Percentiles rank a stretch among this genome's conserved stretches.
These are phyloP conservation scores for Suaeda aralocaspica DNA, from an alignment of 148 eudicot genomes.

Conservation along the genomic window DNA sequence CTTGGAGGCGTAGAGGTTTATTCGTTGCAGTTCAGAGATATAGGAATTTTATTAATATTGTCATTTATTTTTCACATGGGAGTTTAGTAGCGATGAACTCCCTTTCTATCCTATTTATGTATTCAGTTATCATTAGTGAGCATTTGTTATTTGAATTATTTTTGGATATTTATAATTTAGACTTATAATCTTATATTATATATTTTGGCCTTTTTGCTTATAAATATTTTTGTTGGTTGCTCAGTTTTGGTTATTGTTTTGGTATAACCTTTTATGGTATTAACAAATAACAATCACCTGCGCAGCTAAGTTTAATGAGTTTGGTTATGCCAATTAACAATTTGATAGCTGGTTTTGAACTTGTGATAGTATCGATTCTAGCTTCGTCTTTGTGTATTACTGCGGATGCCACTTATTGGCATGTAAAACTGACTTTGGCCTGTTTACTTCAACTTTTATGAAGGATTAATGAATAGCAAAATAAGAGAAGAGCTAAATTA, in stretches of 20 bases:
- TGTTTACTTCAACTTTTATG: too few relatives aligned
- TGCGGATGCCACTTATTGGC: too few relatives aligned
- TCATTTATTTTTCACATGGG: constrained; percentile 13
- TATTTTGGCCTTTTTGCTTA: not conserved
- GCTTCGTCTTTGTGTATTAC: too few relatives aligned
- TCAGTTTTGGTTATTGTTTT: not conserved
- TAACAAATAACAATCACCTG: too few relatives aligned
- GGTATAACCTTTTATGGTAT: too few relatives aligned
- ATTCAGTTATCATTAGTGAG: constrained; percentile 5
- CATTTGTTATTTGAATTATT: constrained; percentile 11
- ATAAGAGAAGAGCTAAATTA: too few relatives aligned
- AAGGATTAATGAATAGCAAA: too few relatives aligned
- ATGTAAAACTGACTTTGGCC: too few relatives aligned
- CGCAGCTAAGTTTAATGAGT: too few relatives aligned
- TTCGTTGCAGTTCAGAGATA: constrained; percentile 10
- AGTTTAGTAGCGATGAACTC: not conserved
- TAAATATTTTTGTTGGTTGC: not conserved
- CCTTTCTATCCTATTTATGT: constrained; percentile 7
- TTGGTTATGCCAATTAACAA: not conserved
- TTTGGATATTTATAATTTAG: constrained; percentile 13
- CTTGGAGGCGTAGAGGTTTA: constrained; percentile 11
- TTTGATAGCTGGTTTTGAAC: too few relatives aligned
- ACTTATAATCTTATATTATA: not conserved
- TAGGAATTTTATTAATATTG: constrained; percentile 6
- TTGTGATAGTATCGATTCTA: too few relatives aligned